Conservation (phyloP, 345 rosid species). For the Anacardium occidentale region DNA sequence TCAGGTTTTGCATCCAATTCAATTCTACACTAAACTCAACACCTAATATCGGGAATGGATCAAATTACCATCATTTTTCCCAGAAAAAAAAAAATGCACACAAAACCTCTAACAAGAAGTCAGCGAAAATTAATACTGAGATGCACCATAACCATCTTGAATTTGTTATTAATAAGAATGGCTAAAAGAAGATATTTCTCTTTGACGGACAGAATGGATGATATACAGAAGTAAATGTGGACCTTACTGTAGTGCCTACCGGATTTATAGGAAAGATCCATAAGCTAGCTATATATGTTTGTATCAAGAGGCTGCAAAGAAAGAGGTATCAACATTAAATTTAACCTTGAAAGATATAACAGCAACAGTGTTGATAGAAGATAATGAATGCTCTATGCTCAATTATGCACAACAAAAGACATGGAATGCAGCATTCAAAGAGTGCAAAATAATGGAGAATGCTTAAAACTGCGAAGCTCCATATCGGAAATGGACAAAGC, state of each 20-base stretch:
- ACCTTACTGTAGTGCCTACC: not conserved
- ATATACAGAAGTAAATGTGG: not conserved
- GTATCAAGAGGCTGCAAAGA: not conserved
- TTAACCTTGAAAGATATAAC: not conserved
- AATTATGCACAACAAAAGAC: not conserved
- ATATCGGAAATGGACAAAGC: not conserved
- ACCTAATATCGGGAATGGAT: not conserved
- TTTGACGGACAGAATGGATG: conserved; percentile 3
- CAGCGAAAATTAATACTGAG: not conserved
- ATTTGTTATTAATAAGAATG: too few relatives aligned
- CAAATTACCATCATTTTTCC: not conserved
- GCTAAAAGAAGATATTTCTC: not conserved
- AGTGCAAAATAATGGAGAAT: not conserved
- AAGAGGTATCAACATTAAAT: not conserved
- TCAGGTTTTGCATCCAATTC: not conserved
- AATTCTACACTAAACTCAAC: not conserved
- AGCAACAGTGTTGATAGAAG: not conserved
- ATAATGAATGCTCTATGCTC: not conserved
- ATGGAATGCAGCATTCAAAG: not conserved
- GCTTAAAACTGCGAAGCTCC: not conserved
- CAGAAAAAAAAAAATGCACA: too few relatives aligned
- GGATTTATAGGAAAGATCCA: not conserved
- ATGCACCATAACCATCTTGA: not conserved
- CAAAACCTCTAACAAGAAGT: not conserved
- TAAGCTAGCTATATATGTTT: not conserved